These are phyloP conservation scores for Collybiopsis confluens DNA, from an alignment of 768 basidiomycete species.

Conservation along the genomic window DNA sequence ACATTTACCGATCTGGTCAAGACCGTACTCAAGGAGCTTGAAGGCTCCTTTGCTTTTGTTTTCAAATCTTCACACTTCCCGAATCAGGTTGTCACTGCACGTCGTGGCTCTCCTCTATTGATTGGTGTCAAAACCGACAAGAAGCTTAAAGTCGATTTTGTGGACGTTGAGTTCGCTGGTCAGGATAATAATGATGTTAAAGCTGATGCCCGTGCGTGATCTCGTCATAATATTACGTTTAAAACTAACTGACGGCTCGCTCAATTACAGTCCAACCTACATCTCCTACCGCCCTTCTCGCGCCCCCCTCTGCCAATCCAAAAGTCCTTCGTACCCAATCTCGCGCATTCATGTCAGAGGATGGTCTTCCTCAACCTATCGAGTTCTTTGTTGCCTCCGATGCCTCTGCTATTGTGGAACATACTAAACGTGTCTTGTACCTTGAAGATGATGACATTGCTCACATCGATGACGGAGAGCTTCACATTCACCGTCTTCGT, in stretches of 20 bases:
- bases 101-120: conserved; percentile 93
- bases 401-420: conserved; percentile 93
- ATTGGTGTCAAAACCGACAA: conserved; percentile 99
- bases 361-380: conserved; percentile 97
- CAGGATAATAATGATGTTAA: conserved; percentile 49
- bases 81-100: conserved; percentile 91
- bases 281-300: conserved; percentile 58
- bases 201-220: conserved; percentile 36
- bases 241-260: not conserved
- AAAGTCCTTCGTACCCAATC: conserved; percentile 93
- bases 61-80: conserved; percentile 98
- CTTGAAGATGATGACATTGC: conserved; percentile 99
- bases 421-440: conserved; percentile 98
- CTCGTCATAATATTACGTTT: conserved; percentile 1
- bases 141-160: conserved; percentile 99
- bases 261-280: conserved; percentile 36
- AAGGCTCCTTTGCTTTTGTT: conserved; percentile 98
- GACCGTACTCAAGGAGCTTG: conserved; percentile 93
- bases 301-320: conserved; percentile 57
- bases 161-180: conserved; percentile 92
- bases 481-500: conserved; percentile 97
- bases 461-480: conserved; percentile 93
- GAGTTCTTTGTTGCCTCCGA: conserved; percentile 99
- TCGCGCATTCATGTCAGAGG: conserved; percentile 97
- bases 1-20: conserved; percentile 92